Percentiles rank a stretch among this genome's conserved stretches.
phyloP scores from a whole-genome alignment of 2,329 filamentous ascomycete genomes.

The Exophiala sp. region DNA sequence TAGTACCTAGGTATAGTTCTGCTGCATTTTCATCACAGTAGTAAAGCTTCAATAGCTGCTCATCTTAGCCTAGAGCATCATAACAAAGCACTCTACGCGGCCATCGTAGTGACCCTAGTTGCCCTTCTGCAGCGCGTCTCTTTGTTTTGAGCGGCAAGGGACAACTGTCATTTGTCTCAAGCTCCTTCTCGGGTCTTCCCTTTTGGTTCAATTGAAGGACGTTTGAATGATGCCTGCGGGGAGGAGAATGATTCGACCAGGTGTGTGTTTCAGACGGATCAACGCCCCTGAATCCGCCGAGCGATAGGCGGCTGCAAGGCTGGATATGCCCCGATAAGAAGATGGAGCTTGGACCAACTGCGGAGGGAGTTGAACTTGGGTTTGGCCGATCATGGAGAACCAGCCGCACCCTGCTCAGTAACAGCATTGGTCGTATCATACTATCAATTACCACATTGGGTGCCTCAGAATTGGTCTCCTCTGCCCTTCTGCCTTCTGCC shows the following conservation, averaged over 20 bases:
- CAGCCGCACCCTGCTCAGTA: neutral
- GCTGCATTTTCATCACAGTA: neutral
- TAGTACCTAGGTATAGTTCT: neutral
- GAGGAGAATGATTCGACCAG: conserved; percentile 18
- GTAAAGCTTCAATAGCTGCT: neutral
- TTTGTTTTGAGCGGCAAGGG: conserved; percentile 16
- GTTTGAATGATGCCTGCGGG: conserved; percentile 17
- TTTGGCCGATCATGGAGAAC: too few relatives aligned
- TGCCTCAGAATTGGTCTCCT: neutral
- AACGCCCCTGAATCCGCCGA: neutral
- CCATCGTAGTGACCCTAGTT: conserved; percentile 9
- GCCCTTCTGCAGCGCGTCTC: conserved; percentile 6
- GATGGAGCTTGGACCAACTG: neutral
- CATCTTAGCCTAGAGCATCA: conserved; percentile 3
- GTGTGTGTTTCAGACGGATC: conserved; percentile 8
- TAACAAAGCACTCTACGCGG: conserved; percentile 26
- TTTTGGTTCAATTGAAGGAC: neutral
- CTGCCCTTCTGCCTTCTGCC: too few relatives aligned
- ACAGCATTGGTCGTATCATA: neutral
- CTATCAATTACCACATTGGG: neutral
- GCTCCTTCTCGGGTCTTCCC: conserved; percentile 3
- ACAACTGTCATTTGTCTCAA: conserved; percentile 5
- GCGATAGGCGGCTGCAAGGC: neutral
- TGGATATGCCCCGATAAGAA: neutral
- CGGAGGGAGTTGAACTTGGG: neutral